Evolutionary conservation across 139 green algal species (phyloP).

Genomic region (Raphidocelis subcapitata): DNA sequence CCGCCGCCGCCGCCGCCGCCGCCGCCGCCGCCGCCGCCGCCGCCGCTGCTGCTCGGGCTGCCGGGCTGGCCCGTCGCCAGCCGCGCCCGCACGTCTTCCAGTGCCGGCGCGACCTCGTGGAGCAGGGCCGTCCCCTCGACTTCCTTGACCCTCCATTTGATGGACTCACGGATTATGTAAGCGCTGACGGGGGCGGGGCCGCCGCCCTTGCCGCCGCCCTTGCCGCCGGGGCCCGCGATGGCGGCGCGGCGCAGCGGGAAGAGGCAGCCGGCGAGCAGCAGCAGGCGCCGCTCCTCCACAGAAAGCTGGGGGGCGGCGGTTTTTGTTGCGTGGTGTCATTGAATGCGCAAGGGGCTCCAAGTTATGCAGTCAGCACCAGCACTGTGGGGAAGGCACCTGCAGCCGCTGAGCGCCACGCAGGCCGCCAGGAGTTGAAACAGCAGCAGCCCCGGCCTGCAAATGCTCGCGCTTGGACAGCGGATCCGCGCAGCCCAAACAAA

Average conservation of each 20-base stretch:
- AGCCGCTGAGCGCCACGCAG: too few species aligned
- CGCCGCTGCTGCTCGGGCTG: not conserved
- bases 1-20: too few species aligned
- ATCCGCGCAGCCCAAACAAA: too few species aligned
- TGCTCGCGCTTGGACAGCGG: not conserved
- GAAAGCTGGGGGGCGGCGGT: constrained; percentile 20
- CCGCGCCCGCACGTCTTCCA: constrained; percentile 34
- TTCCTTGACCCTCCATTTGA: constrained; percentile 79
- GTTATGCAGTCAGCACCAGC: not conserved
- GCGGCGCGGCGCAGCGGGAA: constrained; percentile 59
- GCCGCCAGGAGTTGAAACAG: too few species aligned
- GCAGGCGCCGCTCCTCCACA: constrained; percentile 58
- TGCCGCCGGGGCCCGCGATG: not conserved
- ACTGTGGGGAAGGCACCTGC: too few species aligned
- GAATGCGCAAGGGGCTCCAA: not conserved
- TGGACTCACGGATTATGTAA: constrained; percentile 59
- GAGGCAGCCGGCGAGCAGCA: constrained; percentile 73
- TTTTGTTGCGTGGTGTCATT: not conserved
- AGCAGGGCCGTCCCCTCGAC: constrained; percentile 43
- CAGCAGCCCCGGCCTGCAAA: not conserved
- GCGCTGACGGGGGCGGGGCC: constrained; percentile 39
- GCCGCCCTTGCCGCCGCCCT: constrained; percentile 35
- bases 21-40: not conserved
- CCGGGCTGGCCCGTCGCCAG: not conserved
- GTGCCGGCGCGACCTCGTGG: constrained; percentile 40